phyloP scores from a whole-genome alignment of 805 yeast genomes.

The Nakazawaea peltata region DNA sequence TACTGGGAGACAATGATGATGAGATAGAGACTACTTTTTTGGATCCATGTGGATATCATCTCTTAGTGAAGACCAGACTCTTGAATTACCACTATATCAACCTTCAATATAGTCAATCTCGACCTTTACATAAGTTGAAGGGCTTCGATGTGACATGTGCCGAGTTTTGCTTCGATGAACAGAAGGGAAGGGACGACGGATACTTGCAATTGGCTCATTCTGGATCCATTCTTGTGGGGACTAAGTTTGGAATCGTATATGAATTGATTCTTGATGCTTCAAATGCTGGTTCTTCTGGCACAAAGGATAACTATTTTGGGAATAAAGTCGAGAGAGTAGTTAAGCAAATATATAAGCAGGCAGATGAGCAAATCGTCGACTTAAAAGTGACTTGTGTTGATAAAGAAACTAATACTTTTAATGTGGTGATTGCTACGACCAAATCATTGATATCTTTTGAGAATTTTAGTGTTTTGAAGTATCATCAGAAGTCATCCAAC shows the following conservation, averaged over 20 bases:
- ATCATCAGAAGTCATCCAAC: constrained; percentile 10
- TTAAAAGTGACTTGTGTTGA: not conserved
- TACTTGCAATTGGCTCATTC: constrained; percentile 23
- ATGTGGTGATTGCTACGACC: constrained; percentile 1
- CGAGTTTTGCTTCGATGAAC: constrained; percentile 20
- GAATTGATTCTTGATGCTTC: constrained; percentile 36
- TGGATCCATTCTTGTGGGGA: constrained; percentile 42
- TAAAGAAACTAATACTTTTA: not conserved
- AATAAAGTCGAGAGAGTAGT: constrained; percentile 32
- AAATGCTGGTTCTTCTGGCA: not conserved
- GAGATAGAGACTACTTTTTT: constrained; percentile 30
- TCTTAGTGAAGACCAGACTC: constrained; percentile 38
- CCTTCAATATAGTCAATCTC: constrained; percentile 29
- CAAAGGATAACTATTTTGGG: constrained; percentile 29
- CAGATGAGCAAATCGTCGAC: constrained; percentile 4
- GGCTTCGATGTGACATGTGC: constrained; percentile 35
- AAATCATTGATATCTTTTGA: not conserved
- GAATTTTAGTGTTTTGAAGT: constrained; percentile 1
- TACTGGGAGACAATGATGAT: constrained; percentile 15
- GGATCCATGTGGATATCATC: constrained; percentile 41
- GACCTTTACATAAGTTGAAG: constrained; percentile 36
- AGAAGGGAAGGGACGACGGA: constrained; percentile 11
- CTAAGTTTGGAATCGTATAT: constrained; percentile 36
- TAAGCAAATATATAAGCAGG: constrained; percentile 24
- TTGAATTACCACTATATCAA: constrained; percentile 42